Evolutionary conservation across 2,329 filamentous ascomycete species (phyloP), one percentile per base, ranked within the genome.

Genomic region (Aspergillus sojae): DNA sequence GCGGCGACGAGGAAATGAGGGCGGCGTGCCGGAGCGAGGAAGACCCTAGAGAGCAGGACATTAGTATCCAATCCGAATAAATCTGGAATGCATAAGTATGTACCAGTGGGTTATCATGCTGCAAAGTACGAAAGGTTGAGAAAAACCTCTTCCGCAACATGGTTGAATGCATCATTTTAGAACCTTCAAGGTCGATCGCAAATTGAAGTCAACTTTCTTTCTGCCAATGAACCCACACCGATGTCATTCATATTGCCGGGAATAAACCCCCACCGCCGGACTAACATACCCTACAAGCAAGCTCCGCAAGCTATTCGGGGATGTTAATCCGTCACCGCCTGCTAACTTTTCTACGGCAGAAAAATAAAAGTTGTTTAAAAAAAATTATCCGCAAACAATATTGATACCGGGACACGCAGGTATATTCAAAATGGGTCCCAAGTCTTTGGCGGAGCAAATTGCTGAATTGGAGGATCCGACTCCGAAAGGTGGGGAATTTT

Each of bases 51-150:
- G 41, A 30, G 57, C 43, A 10, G 10, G 10, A 5, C 23, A 39
- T 55, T 39, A 39, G n/a, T 60, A 36, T 30, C 12, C 7, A 34
- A 58, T 41, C 48, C 52, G 52, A 39, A 39, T 50, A 41, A 54
- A 9, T 32, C 45, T 14, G 30, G 23, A 28, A 10, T 46, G 19
- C 14, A 32, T n/a, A 43, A n/a, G 65, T 70, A 71, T 11, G 32
- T 81, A 96, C 94, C 75, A 97, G 79, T 4, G 94, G 94, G 70
- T 97, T 97, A 70, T 97, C 94, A 89, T 97, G 94, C 60, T 82
- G 83, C 36, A 90, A 76, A 16, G 72, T 68, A 36, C 82, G 75
- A 34, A 83, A 70, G 4, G 82, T 85, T 12, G 89, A 89, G 70
- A 92, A 88, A 41, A 83, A 70, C 61, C 81, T 79, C 70, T 75